Percentiles rank a stretch among this genome's conserved stretches.
Evolutionary conservation across 1,284 basidiomycete genomes (phyloP).

Genomic region (Cryptococcus sp.): DNA sequence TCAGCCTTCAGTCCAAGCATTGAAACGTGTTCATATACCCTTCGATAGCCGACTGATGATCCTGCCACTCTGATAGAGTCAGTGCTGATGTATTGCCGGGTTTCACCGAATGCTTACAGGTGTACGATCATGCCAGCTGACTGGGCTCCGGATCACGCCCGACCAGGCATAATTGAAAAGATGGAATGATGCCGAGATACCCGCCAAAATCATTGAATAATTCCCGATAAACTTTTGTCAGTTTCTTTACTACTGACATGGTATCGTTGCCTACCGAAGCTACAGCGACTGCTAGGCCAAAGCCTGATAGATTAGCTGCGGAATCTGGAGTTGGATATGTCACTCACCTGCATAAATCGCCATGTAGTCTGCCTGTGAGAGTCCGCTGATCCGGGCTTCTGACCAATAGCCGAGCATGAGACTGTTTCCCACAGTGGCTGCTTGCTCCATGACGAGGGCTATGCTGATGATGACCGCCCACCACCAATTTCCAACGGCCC

Average conservation of each 20-base stretch:
- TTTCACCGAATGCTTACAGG: slow-evolving; percentile 9
- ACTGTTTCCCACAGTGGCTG: slow-evolving; percentile 9
- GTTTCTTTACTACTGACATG: background rate
- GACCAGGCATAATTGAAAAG: slow-evolving; percentile 21
- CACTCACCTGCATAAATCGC: slow-evolving; percentile 25
- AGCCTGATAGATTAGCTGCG: slow-evolving; percentile 11
- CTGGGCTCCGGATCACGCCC: slow-evolving; percentile 21
- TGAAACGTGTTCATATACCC: background rate
- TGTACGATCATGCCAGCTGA: slow-evolving; percentile 27
- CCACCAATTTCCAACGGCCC: slow-evolving; percentile 13
- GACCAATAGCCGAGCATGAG: slow-evolving; percentile 39
- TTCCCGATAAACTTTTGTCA: slow-evolving; percentile 12
- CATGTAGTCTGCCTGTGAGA: slow-evolving; percentile 31
- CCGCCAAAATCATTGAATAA: slow-evolving; percentile 20
- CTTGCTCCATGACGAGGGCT: slow-evolving; percentile 22
- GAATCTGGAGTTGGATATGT: slow-evolving; percentile 4
- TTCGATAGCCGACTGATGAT: slow-evolving; percentile 61
- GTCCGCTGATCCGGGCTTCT: slow-evolving; percentile 17
- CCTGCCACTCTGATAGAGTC: slow-evolving; percentile 49
- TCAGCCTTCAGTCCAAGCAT: background rate
- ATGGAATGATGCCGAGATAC: slow-evolving; percentile 20
- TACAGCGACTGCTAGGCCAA: slow-evolving; percentile 9
- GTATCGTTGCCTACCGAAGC: slow-evolving; percentile 10
- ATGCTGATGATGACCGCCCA: slow-evolving; percentile 12
- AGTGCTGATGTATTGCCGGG: no score